Percentiles rank a stretch among this genome's conserved stretches.
Conservation (phyloP, 2,329 filamentous ascomycete genomes). For the Cordyceps cicadae region DNA sequence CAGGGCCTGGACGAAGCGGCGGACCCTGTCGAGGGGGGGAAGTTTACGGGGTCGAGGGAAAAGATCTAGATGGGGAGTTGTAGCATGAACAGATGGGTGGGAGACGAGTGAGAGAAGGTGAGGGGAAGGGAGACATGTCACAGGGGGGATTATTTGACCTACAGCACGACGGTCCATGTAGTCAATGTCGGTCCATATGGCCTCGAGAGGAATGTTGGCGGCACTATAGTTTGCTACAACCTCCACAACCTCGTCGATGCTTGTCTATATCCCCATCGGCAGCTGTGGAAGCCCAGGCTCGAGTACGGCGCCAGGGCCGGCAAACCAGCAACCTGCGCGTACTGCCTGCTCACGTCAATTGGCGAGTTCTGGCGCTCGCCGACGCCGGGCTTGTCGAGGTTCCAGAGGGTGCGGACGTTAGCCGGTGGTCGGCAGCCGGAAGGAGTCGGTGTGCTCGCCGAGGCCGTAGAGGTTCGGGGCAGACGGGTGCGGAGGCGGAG, state of each 20-base stretch:
- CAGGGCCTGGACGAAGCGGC: conserved; percentile 56
- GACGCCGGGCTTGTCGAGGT: conserved; percentile 56
- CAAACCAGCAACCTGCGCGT: conserved; percentile 59
- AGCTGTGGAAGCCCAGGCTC: conserved; percentile 76
- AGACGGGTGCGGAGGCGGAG: conserved; percentile 62
- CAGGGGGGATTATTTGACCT: too few relatives aligned
- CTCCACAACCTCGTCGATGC: conserved; percentile 59
- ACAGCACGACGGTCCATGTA: conserved; percentile 27
- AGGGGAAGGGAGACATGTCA: too few relatives aligned
- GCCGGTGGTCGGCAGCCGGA: conserved; percentile 55
- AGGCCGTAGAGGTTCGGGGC: conserved; percentile 65
- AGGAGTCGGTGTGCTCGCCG: conserved; percentile 63
- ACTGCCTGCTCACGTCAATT: conserved; percentile 60
- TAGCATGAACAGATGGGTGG: too few relatives aligned
- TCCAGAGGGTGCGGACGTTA: conserved; percentile 57
- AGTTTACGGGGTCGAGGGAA: conserved; percentile 55
- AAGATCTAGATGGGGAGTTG: conserved; percentile 37
- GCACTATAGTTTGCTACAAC: conserved; percentile 59
- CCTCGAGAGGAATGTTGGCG: conserved; percentile 57
- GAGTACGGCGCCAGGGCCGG: conserved; percentile 77
- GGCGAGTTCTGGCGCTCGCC: conserved; percentile 56
- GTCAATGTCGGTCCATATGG: conserved; percentile 36
- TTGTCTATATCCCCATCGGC: conserved; percentile 64
- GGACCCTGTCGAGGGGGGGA: conserved; percentile 53
- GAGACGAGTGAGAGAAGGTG: too few relatives aligned